Evolutionary conservation across 2,329 filamentous ascomycete species (phyloP), one percentile per base, ranked within the genome.

Genomic region (Exophiala spinifera): DNA sequence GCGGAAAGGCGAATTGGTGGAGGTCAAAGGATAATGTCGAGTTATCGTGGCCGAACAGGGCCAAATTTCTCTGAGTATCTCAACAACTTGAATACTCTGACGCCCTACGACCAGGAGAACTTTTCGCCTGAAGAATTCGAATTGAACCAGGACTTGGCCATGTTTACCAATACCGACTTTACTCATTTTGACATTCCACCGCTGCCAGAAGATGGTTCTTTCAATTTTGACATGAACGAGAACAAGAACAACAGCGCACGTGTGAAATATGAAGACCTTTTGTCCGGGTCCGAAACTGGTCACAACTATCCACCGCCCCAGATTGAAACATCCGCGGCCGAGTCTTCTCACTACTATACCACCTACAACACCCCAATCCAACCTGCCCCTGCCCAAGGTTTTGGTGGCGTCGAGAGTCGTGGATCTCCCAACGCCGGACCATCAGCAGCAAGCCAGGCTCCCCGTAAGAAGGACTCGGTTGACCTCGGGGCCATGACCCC

Each of bases 1-100:
- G 15, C 3, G 25, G 25, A 11, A 28, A 20, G n/a, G 4, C 39
- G 11, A 17, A 11, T 23, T 13, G 20, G 28, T 43, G 40, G 4
- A 36, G n/a, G 34, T 33, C 13, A 8, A 25, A 46, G 31, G 48
- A 58, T 37, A 31, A 91, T 91, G 87, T 84, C 88, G 70, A 81
- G 78, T 69, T 91, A 84, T 80, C 85, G 81, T 72, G 86, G 85
- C 67, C 87, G 89, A 59, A 85, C 87, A 68, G 88, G 62, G 56
- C 87, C 89, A 67, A 95, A 95, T 72, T 88, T 96, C 74, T 91
- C 90, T 67, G 87, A 91, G 68, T 95, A 94, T 76, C 80, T 96
- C 62, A 87, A 89, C 66, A 87, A 91, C 64, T 79, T 96, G 66
- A 96, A 96, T 76, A 82, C 80, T 43, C 76, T 86, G 52, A 80